These are phyloP conservation scores for Licmophora abbreviata DNA, from an alignment of 108 stramenopile genomes.

Conservation along the genomic window DNA sequence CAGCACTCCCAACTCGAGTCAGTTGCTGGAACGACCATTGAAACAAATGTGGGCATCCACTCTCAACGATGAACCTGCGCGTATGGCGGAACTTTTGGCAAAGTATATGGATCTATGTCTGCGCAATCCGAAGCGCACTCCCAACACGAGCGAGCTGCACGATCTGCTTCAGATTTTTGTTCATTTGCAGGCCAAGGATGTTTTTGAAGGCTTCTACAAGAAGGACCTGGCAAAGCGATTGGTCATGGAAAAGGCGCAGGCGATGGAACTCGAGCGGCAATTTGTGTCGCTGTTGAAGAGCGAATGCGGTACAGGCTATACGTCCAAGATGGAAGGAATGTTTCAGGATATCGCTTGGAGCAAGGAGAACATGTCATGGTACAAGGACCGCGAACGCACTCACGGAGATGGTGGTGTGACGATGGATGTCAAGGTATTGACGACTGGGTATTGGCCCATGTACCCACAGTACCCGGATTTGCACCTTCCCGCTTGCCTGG, in stretches of 20 bases:
- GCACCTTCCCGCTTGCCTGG: slow-evolving; percentile 52
- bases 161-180: slow-evolving; percentile 55
- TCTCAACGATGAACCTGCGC: slow-evolving; percentile 33
- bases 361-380: slow-evolving; percentile 82
- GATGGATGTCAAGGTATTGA: slow-evolving; percentile 88
- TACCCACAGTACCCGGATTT: slow-evolving; percentile 73
- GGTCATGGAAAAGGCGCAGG: slow-evolving; percentile 77
- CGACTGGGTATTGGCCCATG: slow-evolving; percentile 95
- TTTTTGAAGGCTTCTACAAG: slow-evolving; percentile 98
- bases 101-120: slow-evolving; percentile 73
- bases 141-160: background rate
- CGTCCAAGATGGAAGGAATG: slow-evolving; percentile 99
- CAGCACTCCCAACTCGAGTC: too few relatives aligned
- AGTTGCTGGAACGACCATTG: slow-evolving; percentile 53
- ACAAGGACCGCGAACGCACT: slow-evolving; percentile 35
- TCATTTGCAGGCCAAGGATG: slow-evolving; percentile 88
- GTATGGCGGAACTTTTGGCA: slow-evolving; percentile 84
- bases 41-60: slow-evolving; percentile 84
- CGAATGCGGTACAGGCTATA: slow-evolving; percentile 96
- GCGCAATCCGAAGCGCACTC: slow-evolving; percentile 56
- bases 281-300: slow-evolving; percentile 92
- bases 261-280: slow-evolving; percentile 82
- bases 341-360: slow-evolving; percentile 96
- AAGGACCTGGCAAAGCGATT: slow-evolving; percentile 92
- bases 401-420: slow-evolving; percentile 32